phyloP scores from a whole-genome alignment of 257 asterid genomes.

The Solanum chilense region DNA sequence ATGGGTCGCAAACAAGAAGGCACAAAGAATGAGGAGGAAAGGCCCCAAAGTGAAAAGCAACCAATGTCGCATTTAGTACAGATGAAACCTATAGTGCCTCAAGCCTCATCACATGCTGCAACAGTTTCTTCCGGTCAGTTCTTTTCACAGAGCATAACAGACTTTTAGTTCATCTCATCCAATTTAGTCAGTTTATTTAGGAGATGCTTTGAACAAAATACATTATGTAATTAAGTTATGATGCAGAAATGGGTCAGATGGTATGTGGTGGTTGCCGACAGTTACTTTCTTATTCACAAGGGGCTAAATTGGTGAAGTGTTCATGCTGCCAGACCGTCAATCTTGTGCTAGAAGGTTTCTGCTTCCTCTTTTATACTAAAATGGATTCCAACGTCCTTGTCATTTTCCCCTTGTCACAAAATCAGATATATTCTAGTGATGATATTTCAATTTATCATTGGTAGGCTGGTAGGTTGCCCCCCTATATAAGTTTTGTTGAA shows the following conservation, averaged over 20 bases:
- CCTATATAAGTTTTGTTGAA: neutral
- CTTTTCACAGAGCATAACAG: neutral
- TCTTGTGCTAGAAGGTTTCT: constrained; percentile 72
- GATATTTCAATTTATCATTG: neutral
- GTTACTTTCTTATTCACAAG: constrained; percentile 69
- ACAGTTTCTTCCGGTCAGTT: constrained; percentile 39
- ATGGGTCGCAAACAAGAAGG: constrained; percentile 27
- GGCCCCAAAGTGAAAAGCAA: constrained; percentile 20
- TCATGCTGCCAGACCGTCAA: constrained; percentile 75
- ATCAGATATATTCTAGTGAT: neutral
- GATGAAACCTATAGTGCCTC: constrained; percentile 24
- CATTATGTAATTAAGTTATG: neutral
- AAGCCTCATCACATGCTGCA: constrained; percentile 16
- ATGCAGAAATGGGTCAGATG: constrained; percentile 72
- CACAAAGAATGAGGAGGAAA: constrained; percentile 20
- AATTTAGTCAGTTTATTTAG: neutral
- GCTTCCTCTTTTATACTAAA: neutral
- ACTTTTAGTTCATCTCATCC: constrained; percentile 1
- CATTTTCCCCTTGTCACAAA: neutral
- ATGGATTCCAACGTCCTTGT: neutral
- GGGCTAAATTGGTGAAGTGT: constrained; percentile 70
- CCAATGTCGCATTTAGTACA: constrained; percentile 22
- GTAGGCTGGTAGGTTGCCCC: neutral
- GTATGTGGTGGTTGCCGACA: constrained; percentile 84
- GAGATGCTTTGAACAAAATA: neutral